Evolutionary conservation across 1,284 basidiomycete species (phyloP), one percentile per base, ranked within the genome.

Genomic region (Afroboletus lepidellus): DNA sequence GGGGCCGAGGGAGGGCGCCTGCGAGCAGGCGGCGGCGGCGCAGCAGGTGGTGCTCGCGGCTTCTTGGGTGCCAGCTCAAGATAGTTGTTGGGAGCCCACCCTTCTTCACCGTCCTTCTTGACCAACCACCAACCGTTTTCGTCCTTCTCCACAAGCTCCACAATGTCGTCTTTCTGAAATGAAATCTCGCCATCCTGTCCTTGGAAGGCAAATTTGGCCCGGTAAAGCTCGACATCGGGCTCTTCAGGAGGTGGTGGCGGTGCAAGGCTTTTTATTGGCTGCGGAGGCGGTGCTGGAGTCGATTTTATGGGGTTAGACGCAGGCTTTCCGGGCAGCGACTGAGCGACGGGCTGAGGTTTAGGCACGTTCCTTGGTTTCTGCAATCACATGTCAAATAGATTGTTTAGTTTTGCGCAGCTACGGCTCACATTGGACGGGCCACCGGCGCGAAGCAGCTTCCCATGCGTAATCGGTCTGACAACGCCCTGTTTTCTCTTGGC

Each of bases 111-210:
- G 51, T 80, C 81, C 73, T 92, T 95, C 77, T 90, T 92, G 46
- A 98, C 88, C 39, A 98, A 78, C 94, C 96, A 98, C 96, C 96
- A 99, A 59, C 90, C 94, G 63, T 94, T 94, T 55, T 92, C 83
- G 59, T 97, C 94, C 74, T 98, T 94, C 74, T 97, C 88, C 48
- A 95, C 77, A 13, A 99, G 78, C 70, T 98, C 94, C 2, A 98
- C 90, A 3, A 92, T 56, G 55, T 98, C 96, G 63, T 94, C 96
- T 71, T 98, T 98, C 60, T 79, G 81, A 44, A 99, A 72, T 8
- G 85, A 77, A 80, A 98, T 89, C 73, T 99, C 96, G 24, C 95
- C 95, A 32, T 88, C 85, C 69, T 98, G 90, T 5, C 92, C 94
- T 37, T 87, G 79, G 64, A 99, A 99, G 25, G 85, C 81, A 72